phyloP scores from a whole-genome alignment of 148 eudicot genomes.

The Cornus florida region DNA sequence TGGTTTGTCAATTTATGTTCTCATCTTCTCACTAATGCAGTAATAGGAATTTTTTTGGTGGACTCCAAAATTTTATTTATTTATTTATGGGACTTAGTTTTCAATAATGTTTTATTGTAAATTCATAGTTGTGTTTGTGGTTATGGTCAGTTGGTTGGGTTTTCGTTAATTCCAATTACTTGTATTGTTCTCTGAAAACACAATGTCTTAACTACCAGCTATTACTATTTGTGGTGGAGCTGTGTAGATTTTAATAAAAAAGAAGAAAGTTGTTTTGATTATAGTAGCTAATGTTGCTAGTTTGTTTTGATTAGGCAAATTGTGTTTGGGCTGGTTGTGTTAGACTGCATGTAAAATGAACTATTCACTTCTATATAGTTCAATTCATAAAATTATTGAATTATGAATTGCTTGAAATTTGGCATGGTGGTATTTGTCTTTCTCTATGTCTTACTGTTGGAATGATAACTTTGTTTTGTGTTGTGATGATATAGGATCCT shows the following conservation, averaged over 20 bases:
- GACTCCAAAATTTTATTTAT: not conserved
- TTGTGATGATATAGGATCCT: slow-evolving; percentile 62
- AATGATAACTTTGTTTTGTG: not conserved
- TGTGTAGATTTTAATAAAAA: no score
- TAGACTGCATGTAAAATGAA: not conserved
- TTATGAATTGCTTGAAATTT: not conserved
- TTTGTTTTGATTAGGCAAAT: not conserved
- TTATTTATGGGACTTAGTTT: not conserved
- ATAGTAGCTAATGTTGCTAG: not conserved
- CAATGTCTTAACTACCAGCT: not conserved
- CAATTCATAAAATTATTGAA: not conserved
- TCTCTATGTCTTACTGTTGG: not conserved
- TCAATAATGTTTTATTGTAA: not conserved
- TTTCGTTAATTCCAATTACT: not conserved
- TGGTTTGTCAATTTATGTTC: not conserved
- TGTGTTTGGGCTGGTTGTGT: not conserved
- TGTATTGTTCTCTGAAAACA: no score
- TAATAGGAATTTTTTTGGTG: not conserved
- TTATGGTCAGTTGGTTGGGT: no score
- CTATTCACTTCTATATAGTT: not conserved
- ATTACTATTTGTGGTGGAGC: no score
- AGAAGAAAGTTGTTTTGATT: not conserved
- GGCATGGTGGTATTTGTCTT: not conserved
- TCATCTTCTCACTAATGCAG: not conserved
- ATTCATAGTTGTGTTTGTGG: not conserved